Percentiles rank a stretch among this genome's conserved stretches.
These are phyloP conservation scores for Trametes versicolor DNA, from an alignment of 1,284 basidiomycete species.

Conservation along the genomic window DNA sequence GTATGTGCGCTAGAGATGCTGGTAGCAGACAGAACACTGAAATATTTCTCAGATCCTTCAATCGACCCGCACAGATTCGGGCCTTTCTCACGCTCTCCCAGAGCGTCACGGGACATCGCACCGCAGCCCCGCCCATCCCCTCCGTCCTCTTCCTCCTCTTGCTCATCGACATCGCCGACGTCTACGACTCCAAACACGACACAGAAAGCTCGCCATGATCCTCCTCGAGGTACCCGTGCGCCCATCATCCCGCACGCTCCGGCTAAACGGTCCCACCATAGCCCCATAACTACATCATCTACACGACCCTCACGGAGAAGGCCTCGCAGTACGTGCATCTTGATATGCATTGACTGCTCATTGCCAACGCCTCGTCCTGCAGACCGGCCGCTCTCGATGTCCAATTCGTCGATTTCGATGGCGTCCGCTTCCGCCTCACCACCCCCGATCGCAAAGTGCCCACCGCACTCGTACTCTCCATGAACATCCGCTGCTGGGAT, in stretches of 20 bases:
- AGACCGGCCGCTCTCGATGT: constrained; percentile 94
- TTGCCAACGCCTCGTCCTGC: constrained; percentile 16
- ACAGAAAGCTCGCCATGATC: constrained; percentile 61
- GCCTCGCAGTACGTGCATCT: constrained; percentile 72
- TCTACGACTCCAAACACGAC: constrained; percentile 16
- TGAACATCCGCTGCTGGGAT: constrained; percentile 98
- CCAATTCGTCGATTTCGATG: constrained; percentile 97
- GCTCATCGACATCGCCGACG: constrained; percentile 20
- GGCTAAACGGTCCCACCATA: constrained; percentile 45
- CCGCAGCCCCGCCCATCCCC: constrained; percentile 12
- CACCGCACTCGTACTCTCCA: constrained; percentile 86
- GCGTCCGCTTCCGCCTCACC: constrained; percentile 93
- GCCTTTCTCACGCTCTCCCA: constrained; percentile 35
- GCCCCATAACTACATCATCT: constrained; percentile 94
- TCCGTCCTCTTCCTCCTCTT: constrained; percentile 3
- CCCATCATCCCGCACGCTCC: neutral
- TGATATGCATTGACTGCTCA: constrained; percentile 11
- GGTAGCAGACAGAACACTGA: constrained; percentile 24
- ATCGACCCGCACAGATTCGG: constrained; percentile 19
- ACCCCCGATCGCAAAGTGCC: constrained; percentile 80
- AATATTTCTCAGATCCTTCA: constrained; percentile 35
- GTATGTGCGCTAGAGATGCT: constrained; percentile 18
- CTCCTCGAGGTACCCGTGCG: constrained; percentile 67
- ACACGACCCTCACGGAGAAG: constrained; percentile 92
- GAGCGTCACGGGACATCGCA: constrained; percentile 30